Evolutionary conservation across 352 stramenopile genomes (phyloP), one percentile per base, ranked within the genome.

Genomic region (Phytopythium vexans): DNA sequence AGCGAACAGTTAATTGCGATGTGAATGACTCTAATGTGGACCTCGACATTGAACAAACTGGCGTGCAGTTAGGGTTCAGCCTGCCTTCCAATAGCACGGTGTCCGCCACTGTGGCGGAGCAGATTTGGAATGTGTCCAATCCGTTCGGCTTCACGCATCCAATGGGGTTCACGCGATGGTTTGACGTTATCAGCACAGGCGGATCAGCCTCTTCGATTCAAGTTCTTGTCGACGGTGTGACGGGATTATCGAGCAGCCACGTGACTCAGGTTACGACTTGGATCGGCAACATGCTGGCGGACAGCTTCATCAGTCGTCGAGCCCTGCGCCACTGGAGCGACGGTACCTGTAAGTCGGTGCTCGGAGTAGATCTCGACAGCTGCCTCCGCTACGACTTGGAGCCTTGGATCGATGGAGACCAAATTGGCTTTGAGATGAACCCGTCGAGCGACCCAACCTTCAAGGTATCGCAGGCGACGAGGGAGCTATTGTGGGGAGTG

Each of bases 381-480:
- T 86, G 75, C 37, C 39, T 86, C 7, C 36, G 68, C 4, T 89
- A 88, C 45, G 72, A 89, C 41, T 52, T 92, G 6, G 82, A 92
- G 50, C 82, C 82, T 0, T 60, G 66, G 14, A 67, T 87, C 11
- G 42, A 58, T 6, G 72, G 71, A 4, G 45, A 68, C 1, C 76
- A 89, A 49, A 15, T 52, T 0, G 78, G 82, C 0, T 89, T 89
- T 33, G 82, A 92, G 49, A 82, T 88, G 66, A 86, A 89, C 46
- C 66, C 74, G 1, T 46, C 36, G 1, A 52, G 44, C n/a, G 51
- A 65, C 6, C 5, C 36, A 1, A 43, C 44, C 0, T 63, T 64
- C 33, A 46, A 45, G 9, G 52, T 82, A 14, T 52, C 51, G 0
- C 62, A 68, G 33, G 27, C 45, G 1, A 27, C 66, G 7, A 62